Base-by-base conservation (phyloP, 2,329 filamentous ascomycete species). In the Magnaporthales sp. region DNA sequence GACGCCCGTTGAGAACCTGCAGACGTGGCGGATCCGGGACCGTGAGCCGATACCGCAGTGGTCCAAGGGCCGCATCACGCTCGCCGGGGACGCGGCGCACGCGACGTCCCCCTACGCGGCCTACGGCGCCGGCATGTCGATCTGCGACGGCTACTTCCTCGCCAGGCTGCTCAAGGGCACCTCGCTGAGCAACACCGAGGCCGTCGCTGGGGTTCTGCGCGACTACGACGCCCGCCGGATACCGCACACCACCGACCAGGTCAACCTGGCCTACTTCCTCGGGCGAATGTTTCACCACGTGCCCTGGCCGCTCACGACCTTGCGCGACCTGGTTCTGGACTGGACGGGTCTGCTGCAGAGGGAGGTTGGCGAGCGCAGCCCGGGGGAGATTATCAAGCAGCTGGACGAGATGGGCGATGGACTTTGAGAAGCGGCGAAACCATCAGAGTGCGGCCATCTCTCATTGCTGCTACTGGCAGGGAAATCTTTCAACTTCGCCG, bases 61-160 rank as follows among this genome's bases (percentile, higher is more conserved):
- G 51, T 22, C 51, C 1, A 24, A 26, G 24, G 82, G 82, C 3
- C 74, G 76, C 1, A 78, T 82, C 3, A 82, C 82, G 1, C 72
- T 86, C 1, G 76, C 80, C 4, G 84, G 84, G 3, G 84, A 86
- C 71, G 80, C 83, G 1, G 83, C 83, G 0, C 84, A 86, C 72
- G 80, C 83, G n/a, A 86, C 51, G n/a, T 56, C 51, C 3, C 51
- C 51, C 2, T 56, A 56, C 24, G 51, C 51, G n/a, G 51, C 51
- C 51, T 56, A 56, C 51, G 51, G 51, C n/a, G 51, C 51, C 4
- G 51, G 51, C n/a, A 56, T 56, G 51, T 22, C 51, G 10, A 56
- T 56, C 24, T 56, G 51, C 51, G 51, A 56, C 24, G 51, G 51
- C 4, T 56, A 26, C 24, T 56, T 56, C 24, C 7, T 26, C 9